phyloP scores from a whole-genome alignment of 2,329 filamentous ascomycete genomes.

The Bipolaris zeicola region DNA sequence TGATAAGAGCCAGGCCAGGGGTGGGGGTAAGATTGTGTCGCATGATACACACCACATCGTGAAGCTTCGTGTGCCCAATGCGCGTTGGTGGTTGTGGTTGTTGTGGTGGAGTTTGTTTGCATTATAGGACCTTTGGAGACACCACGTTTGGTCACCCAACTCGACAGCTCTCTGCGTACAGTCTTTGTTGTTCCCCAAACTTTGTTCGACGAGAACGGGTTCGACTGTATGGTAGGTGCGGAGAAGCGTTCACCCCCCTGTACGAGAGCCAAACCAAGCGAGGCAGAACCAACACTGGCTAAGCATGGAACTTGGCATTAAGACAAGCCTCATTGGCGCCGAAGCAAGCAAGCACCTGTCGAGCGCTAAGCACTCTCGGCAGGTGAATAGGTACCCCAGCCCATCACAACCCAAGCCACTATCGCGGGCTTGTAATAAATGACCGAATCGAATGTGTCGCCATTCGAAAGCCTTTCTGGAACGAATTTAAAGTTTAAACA shows the following conservation, averaged over 20 bases:
- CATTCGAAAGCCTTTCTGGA: conserved; percentile 22
- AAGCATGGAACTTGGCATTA: conserved; percentile 22
- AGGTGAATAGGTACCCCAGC: conserved; percentile 6
- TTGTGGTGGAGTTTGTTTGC: not conserved
- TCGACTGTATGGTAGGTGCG: not conserved
- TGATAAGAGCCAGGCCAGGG: conserved; percentile 32
- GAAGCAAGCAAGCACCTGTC: conserved; percentile 8
- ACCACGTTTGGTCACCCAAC: not conserved
- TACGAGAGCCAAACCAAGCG: no score
- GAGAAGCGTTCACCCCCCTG: conserved; percentile 10
- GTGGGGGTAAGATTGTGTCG: conserved; percentile 14
- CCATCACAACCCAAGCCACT: conserved; percentile 12
- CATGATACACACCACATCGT: conserved; percentile 15
- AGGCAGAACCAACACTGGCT: conserved; percentile 11
- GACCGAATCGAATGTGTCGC: conserved; percentile 3
- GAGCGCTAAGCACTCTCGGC: conserved; percentile 16
- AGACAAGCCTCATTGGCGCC: conserved; percentile 20
- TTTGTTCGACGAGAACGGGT: not conserved
- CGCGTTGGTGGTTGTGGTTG: conserved; percentile 22
- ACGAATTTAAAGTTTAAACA: conserved; percentile 3
- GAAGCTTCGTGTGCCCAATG: conserved; percentile 21
- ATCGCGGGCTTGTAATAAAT: conserved; percentile 13
- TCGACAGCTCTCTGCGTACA: not conserved
- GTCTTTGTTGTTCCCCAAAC: not conserved
- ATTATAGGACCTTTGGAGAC: not conserved